These are phyloP conservation scores for Magnolia officinalis DNA, from an alignment of 164 flowering plant genomes.

Conservation along the genomic window DNA sequence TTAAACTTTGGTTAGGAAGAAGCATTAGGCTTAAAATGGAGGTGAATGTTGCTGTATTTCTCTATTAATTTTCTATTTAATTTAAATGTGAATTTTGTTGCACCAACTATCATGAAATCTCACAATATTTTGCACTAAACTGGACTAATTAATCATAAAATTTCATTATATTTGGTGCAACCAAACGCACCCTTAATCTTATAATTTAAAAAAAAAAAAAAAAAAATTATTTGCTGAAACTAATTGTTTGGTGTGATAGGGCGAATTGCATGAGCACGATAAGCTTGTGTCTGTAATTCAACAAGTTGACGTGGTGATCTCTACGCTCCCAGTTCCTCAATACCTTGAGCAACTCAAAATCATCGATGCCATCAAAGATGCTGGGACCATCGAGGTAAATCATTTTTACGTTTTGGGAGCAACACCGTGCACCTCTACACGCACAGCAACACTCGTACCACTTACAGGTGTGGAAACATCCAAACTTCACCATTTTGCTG, in stretches of 20 bases:
- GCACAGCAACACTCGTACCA: too few relatives aligned
- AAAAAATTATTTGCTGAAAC: not conserved
- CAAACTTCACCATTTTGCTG: too few relatives aligned
- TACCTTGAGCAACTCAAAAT: slow-evolving; percentile 34
- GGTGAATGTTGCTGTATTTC: too few relatives aligned
- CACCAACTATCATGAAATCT: too few relatives aligned
- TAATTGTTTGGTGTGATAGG: slow-evolving; percentile 18
- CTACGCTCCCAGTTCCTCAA: slow-evolving; percentile 28
- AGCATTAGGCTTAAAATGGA: too few relatives aligned
- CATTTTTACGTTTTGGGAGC: not conserved
- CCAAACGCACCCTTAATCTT: not conserved
- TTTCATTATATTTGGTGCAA: not conserved
- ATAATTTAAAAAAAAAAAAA: too few relatives aligned
- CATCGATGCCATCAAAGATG: slow-evolving; percentile 37
- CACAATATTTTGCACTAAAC: too few relatives aligned
- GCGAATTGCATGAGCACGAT: slow-evolving; percentile 33
- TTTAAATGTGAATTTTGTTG: too few relatives aligned
- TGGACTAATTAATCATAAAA: too few relatives aligned
- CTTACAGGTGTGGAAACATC: too few relatives aligned
- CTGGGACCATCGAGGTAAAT: slow-evolving; percentile 43
- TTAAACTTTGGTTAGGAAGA: too few relatives aligned
- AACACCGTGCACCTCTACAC: not conserved
- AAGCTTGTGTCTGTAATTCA: slow-evolving; percentile 24
- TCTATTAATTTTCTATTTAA: too few relatives aligned
- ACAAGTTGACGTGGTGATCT: slow-evolving; percentile 39